Base-by-base conservation (phyloP, 805 yeast species). In the Barnettozyma vustinii region DNA sequence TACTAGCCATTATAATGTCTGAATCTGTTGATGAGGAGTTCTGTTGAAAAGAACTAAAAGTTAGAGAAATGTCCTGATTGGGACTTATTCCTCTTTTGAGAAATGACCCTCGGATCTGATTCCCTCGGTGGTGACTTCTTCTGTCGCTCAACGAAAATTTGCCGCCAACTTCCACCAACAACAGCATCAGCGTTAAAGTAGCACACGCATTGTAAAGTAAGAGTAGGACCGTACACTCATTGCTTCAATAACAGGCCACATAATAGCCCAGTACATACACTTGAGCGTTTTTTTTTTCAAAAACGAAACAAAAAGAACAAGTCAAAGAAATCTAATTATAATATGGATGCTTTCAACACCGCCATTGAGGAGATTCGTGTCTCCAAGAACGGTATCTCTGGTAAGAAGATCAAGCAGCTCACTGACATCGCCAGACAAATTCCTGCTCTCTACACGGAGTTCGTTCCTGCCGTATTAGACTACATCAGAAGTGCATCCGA, bases 341-440 rank as follows among this genome's bases (percentile, higher is more conserved):
- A 25, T 8, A 39, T 45, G 41, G 47, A 45, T 36, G 23, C 35
- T 13, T 71, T 72, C 56, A 69, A 68, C 65, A 67, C 62, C 48
- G 65, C 71, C 54, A 61, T 73, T 58, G 69, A 68, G 53, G 72
- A 73, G 48, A 68, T 73, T 46, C 70, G 63, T 54, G 73, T 77
- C 6, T 69, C 85, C 58, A 84, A 83, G 67, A 80, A 96, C 15
- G 98, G 99, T 52, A 94, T 92, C 46, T 90, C 97, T 26, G 98
- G 98, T 40, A 82, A 96, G 48, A 89, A 97, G 71, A 94, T 92
- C 68, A 87, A 87, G 66, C 83, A 83, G 61, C 73, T 91, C 63
- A 87, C 92, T 42, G 85, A 87, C 49, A 65, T 87, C 53, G 95
- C 96, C 49, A 73, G 83, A 52, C 77, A 77, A 56, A 79, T 89